These are phyloP conservation scores for Tolypocladium nubicola DNA, from an alignment of 2,329 filamentous ascomycete species.

Conservation along the genomic window DNA sequence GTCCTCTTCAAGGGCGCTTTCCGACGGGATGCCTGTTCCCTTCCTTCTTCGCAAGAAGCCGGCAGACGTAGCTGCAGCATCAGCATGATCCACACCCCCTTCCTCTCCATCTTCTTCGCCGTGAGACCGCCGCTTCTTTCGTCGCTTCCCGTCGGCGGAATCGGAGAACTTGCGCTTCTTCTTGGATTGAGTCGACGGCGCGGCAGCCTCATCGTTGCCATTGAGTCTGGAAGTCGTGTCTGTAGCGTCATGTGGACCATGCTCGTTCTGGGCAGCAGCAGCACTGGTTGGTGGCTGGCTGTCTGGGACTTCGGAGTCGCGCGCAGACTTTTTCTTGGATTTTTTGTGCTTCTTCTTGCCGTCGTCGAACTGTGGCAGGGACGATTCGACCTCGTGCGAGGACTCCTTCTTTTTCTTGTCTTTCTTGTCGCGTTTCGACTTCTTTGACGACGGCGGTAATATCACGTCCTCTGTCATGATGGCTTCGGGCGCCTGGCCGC, in stretches of 20 bases:
- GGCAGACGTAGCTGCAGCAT: neutral
- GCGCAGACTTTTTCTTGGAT: slow-evolving; percentile 12
- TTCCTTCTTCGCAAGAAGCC: slow-evolving; percentile 6
- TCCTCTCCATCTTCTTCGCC: slow-evolving; percentile 11
- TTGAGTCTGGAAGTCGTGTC: slow-evolving; percentile 3
- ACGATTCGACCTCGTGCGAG: slow-evolving; percentile 8
- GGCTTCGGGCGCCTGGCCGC: slow-evolving; percentile 16
- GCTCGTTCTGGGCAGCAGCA: neutral
- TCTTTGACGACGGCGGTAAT: slow-evolving; percentile 10
- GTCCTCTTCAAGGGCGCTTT: slow-evolving; percentile 10
- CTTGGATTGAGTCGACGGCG: slow-evolving; percentile 14
- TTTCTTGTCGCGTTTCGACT: slow-evolving; percentile 21
- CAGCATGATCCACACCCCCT: neutral
- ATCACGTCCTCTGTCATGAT: slow-evolving; percentile 15
- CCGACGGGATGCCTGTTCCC: slow-evolving; percentile 2
- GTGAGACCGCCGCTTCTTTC: slow-evolving; percentile 21
- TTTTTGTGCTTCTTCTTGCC: slow-evolving; percentile 14
- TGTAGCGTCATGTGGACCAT: neutral
- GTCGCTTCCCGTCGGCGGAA: slow-evolving; percentile 17
- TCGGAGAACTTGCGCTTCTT: slow-evolving; percentile 22
- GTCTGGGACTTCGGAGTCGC: slow-evolving; percentile 2
- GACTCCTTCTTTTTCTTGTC: slow-evolving; percentile 16
- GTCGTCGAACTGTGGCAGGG: slow-evolving; percentile 7
- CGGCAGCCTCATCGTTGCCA: slow-evolving; percentile 7
- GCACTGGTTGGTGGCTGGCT: slow-evolving; percentile 1